Conservation (phyloP, 768 basidiomycete species). For the Wakefieldia striispora region DNA sequence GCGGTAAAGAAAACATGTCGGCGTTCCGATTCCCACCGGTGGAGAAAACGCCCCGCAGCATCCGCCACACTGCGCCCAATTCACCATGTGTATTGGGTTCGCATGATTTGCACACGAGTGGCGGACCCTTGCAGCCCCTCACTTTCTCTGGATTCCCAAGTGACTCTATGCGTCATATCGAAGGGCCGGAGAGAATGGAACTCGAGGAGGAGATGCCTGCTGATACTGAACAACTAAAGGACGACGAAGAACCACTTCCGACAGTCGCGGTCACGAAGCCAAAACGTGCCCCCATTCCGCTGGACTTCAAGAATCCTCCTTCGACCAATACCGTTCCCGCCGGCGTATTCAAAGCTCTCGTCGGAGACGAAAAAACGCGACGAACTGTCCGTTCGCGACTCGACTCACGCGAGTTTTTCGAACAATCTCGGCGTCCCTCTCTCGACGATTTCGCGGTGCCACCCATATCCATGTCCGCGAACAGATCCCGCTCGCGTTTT, state of each 20-base stretch:
- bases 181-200: constrained; percentile 11
- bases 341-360: constrained; percentile 80
- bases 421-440: constrained; percentile 64
- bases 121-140: constrained; percentile 43
- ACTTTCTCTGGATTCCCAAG: constrained; percentile 65
- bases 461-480: constrained; percentile 61
- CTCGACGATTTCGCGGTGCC: constrained; percentile 75
- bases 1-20: constrained; percentile 55
- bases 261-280: constrained; percentile 29
- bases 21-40: constrained; percentile 75
- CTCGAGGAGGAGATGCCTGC: constrained; percentile 8
- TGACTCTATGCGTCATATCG: constrained; percentile 25
- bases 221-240: constrained; percentile 10
- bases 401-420: constrained; percentile 71
- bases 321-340: constrained; percentile 79
- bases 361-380: constrained; percentile 65
- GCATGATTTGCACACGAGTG: constrained; percentile 18
- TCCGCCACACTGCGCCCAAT: constrained; percentile 46
- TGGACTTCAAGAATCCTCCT: constrained; percentile 70
- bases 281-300: constrained; percentile 73
- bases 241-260: constrained; percentile 17
- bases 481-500: constrained; percentile 50
- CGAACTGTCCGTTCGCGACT: constrained; percentile 73
- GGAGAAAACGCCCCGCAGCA: constrained; percentile 47
- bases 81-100: constrained; percentile 34